Evolutionary conservation across 176 grass and related monocot species (phyloP).

Genomic region (Carex myosuroides): DNA sequence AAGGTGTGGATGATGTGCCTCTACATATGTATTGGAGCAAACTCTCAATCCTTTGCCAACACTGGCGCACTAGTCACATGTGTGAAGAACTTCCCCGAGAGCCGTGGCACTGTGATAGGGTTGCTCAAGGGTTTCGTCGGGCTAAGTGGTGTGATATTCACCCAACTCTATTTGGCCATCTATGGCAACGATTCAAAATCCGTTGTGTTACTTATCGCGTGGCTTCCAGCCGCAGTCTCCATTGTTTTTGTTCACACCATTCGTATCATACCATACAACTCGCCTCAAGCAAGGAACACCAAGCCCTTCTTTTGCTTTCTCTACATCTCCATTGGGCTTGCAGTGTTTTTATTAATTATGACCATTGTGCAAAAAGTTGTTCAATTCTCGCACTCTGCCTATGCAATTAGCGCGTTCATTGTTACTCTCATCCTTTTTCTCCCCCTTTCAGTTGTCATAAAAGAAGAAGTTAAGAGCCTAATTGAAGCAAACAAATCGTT

Average conservation of each 20-base stretch:
- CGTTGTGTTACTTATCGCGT: slow-evolving; percentile 58
- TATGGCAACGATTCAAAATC: slow-evolving; percentile 54
- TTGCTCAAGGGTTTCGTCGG: slow-evolving; percentile 76
- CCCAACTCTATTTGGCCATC: slow-evolving; percentile 59
- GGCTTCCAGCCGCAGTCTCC: slow-evolving; percentile 62
- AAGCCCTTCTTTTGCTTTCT: slow-evolving; percentile 76
- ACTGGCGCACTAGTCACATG: slow-evolving; percentile 68
- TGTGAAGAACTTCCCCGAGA: slow-evolving; percentile 75
- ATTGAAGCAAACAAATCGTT: slow-evolving; percentile 25
- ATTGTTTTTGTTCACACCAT: slow-evolving; percentile 65
- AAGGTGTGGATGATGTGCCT: slow-evolving; percentile 46
- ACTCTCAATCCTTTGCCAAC: slow-evolving; percentile 85
- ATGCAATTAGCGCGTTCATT: slow-evolving; percentile 23
- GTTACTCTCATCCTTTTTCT: slow-evolving; percentile 52
- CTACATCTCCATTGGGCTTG: slow-evolving; percentile 73
- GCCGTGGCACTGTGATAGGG: slow-evolving; percentile 61
- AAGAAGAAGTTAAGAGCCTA: slow-evolving; percentile 50
- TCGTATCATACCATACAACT: slow-evolving; percentile 41
- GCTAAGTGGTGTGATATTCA: slow-evolving; percentile 64
- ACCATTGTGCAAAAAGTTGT: slow-evolving; percentile 40
- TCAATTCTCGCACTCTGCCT: slow-evolving; percentile 25
- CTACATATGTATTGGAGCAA: slow-evolving; percentile 58
- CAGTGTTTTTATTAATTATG: slow-evolving; percentile 47
- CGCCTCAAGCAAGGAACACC: neutral
- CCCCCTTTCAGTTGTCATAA: slow-evolving; percentile 57